These are phyloP conservation scores for Phialocephala subalpina DNA, from an alignment of 2,329 filamentous ascomycete genomes.

Conservation along the genomic window DNA sequence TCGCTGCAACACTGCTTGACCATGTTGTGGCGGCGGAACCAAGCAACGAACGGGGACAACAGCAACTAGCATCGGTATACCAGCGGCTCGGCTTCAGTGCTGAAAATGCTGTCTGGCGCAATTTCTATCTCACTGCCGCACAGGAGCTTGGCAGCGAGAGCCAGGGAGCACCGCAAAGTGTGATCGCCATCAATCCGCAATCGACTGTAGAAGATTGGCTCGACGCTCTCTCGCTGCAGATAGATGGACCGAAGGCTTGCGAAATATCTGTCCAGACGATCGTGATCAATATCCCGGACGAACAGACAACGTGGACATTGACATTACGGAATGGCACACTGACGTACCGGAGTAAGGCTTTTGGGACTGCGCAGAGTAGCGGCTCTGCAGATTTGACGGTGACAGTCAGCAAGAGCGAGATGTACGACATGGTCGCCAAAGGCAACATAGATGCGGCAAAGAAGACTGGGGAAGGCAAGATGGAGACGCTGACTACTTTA, in stretches of 20 bases:
- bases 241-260: slow-evolving; percentile 16
- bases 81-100: slow-evolving; percentile 46
- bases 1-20: slow-evolving; percentile 49
- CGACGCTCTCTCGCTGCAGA: slow-evolving; percentile 8
- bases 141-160: slow-evolving; percentile 35
- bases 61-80: slow-evolving; percentile 44
- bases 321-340: no score
- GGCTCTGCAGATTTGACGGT: no score
- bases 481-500: no score
- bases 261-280: slow-evolving; percentile 13
- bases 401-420: no score
- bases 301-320: no score
- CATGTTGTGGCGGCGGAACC: slow-evolving; percentile 46
- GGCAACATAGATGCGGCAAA: no score
- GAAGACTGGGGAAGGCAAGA: no score
- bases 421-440: no score
- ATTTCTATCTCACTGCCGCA: slow-evolving; percentile 48
- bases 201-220: slow-evolving; percentile 6
- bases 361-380: no score
- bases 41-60: slow-evolving; percentile 28
- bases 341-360: no score
- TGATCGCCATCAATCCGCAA: slow-evolving; percentile 8
- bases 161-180: not conserved
- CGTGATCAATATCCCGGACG: slow-evolving; percentile 9
- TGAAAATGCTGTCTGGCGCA: slow-evolving; percentile 52